Conservation (phyloP, 352 stramenopile species). For the Globisporangium paddicum region DNA sequence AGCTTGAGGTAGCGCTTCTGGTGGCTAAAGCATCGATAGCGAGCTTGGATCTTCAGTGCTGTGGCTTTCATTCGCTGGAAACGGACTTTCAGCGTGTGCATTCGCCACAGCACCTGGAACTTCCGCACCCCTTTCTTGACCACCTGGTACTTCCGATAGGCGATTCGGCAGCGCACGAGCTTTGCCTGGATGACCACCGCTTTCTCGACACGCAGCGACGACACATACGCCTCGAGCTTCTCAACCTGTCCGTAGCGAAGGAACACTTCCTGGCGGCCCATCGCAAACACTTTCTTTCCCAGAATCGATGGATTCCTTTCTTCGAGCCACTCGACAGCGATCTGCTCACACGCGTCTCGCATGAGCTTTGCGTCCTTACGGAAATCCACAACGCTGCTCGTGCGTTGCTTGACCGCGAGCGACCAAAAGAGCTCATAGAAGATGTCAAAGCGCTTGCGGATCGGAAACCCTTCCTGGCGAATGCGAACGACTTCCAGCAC, state of each 20-base stretch:
- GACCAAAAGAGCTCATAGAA: slow-evolving; percentile 76
- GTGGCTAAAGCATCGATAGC: slow-evolving; percentile 25
- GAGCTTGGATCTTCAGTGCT: slow-evolving; percentile 29
- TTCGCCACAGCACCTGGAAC: slow-evolving; percentile 56
- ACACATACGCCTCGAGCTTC: slow-evolving; percentile 49
- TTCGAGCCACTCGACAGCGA: slow-evolving; percentile 47
- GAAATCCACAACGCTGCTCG: slow-evolving; percentile 9
- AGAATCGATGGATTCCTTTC: background rate
- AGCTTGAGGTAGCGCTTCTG: slow-evolving; percentile 24
- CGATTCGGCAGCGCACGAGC: slow-evolving; percentile 32
- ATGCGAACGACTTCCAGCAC: slow-evolving; percentile 93
- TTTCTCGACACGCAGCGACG: slow-evolving; percentile 34
- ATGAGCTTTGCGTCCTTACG: slow-evolving; percentile 19
- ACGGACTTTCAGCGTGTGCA: slow-evolving; percentile 17
- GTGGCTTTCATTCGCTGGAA: slow-evolving; percentile 11
- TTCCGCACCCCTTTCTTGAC: slow-evolving; percentile 29
- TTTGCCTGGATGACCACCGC: slow-evolving; percentile 51
- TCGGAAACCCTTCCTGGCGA: slow-evolving; percentile 88
- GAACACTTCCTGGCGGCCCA: slow-evolving; percentile 72
- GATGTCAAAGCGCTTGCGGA: slow-evolving; percentile 69
- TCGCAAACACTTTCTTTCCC: slow-evolving; percentile 49
- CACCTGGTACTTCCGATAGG: slow-evolving; percentile 32
- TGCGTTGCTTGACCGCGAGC: slow-evolving; percentile 27
- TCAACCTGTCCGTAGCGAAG: slow-evolving; percentile 77
- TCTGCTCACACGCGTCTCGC: slow-evolving; percentile 38